phyloP scores from a whole-genome alignment of 768 basidiomycete genomes.

The Sporobolomyces roseus region DNA sequence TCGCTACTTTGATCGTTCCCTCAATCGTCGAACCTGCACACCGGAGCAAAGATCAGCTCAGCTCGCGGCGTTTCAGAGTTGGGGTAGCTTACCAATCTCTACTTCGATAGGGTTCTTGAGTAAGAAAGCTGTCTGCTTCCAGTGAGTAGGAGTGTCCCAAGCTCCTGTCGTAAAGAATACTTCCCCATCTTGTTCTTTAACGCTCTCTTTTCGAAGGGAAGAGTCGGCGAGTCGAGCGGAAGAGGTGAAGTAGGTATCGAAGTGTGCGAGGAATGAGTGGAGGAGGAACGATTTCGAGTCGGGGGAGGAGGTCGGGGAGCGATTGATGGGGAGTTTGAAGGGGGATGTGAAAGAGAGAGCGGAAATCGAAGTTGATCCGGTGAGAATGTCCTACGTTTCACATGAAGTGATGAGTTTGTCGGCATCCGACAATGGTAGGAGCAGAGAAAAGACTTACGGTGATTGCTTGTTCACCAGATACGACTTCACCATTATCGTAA shows the following conservation, averaged over 20 bases:
- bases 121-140: constrained; percentile 92
- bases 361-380: constrained; percentile 61
- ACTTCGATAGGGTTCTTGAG: constrained; percentile 73
- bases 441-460: constrained; percentile 66
- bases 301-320: constrained; percentile 11
- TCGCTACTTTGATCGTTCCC: constrained; percentile 78
- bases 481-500: constrained; percentile 61
- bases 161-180: constrained; percentile 78
- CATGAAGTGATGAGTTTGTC: not conserved
- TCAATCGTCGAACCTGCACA: constrained; percentile 65
- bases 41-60: too few relatives aligned
- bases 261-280: constrained; percentile 82
- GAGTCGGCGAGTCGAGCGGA: constrained; percentile 44
- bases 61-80: not conserved
- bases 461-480: constrained; percentile 62
- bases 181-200: constrained; percentile 34
- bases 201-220: constrained; percentile 32
- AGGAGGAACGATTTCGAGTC: constrained; percentile 56
- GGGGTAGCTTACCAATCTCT: constrained; percentile 57
- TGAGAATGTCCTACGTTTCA: constrained; percentile 64
- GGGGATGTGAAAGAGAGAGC: constrained; percentile 75
- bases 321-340: constrained; percentile 61
- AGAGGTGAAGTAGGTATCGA: constrained; percentile 82
- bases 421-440: too few relatives aligned
- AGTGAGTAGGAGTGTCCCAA: constrained; percentile 79